Evolutionary conservation across 306 rosid species (phyloP), one percentile per base, ranked within the genome.

Genomic region (Lablab purpureus): DNA sequence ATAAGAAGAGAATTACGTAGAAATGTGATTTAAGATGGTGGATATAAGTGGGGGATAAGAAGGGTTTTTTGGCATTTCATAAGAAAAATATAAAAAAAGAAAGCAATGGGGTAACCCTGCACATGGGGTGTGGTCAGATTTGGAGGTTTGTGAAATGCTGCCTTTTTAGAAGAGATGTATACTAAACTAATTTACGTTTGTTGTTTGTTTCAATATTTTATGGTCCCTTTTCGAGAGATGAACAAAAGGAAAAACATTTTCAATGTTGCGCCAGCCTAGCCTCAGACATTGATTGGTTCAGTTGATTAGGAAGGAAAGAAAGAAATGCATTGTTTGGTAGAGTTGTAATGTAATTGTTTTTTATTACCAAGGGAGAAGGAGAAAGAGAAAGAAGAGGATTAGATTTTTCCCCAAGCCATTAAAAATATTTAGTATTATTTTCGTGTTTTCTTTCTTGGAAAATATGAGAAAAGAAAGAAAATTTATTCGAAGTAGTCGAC

Each of bases 81-180:
- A 74, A 43, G 83, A 79, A 74, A 77, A 74, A 9, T 74, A 74
- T 70, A 37, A 58, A 76, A 34, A 84, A 86, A 78, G 3, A 28
- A 52, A 25, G 68, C 36, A 83, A 81, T 77, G 86, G 88, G 90
- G 87, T 71, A 89, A 77, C 88, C 84, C 72, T 37, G 90, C 97
- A 94, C 98, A 91, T 94, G 98, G 92, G 85, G 83, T 51, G 72
- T 77, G 89, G 91, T 87, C 91, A 82, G 88, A 79, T 81, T 86
- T 87, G 88, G 91, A 86, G 85, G 71, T 70, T 51, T 82, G 49
- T 80, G 73, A 70, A 83, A 77, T 85, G 79, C 77, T 78, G 71
- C 56, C 79, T 49, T 86, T 83, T 77, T 46, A 69, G 71, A 74
- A 63, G 60, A 49, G 56, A 10, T 58, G 28, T 7, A 72, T 73